Evolutionary conservation across 306 rosid species (phyloP).

Genomic region (Cyamopsis tetragonoloba): DNA sequence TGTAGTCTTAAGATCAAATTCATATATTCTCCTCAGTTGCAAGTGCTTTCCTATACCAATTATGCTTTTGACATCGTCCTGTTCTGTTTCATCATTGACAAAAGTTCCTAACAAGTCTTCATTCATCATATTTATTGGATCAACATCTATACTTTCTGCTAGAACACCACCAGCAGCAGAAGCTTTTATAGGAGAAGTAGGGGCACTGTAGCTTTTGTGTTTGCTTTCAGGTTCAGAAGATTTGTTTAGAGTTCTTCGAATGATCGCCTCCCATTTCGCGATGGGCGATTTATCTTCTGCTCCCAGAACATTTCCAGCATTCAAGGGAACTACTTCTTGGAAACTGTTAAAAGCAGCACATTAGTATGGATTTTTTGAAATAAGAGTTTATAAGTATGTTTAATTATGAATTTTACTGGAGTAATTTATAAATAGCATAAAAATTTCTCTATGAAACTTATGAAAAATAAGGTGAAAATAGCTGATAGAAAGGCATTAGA

Average conservation of each 20-base stretch:
- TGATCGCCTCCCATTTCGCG: slow-evolving; percentile 84
- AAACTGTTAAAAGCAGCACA: slow-evolving; percentile 45
- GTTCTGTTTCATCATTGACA: slow-evolving; percentile 32
- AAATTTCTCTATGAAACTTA: no score
- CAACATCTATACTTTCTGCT: slow-evolving; percentile 33
- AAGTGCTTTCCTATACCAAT: slow-evolving; percentile 36
- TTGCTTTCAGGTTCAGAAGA: slow-evolving; percentile 52
- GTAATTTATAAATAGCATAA: no score
- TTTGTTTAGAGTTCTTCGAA: slow-evolving; percentile 72
- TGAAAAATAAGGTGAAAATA: no score
- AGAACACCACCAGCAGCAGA: slow-evolving; percentile 51
- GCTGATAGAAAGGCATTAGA: no score
- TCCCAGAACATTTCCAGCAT: slow-evolving; percentile 93
- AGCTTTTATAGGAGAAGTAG: slow-evolving; percentile 66
- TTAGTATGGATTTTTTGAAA: slow-evolving; percentile 7
- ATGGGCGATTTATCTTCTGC: slow-evolving; percentile 84
- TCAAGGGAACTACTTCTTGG: slow-evolving; percentile 93
- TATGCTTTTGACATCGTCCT: slow-evolving; percentile 33
- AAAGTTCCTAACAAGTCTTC: slow-evolving; percentile 25
- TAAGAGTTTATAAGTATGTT: no score
- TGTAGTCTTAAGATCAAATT: slow-evolving; percentile 48
- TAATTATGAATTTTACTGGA: no score
- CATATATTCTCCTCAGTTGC: slow-evolving; percentile 46
- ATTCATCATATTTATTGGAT: slow-evolving; percentile 34
- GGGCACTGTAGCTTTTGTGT: slow-evolving; percentile 70